phyloP scores from a whole-genome alignment of 345 rosid species.

The Arabidopsis thaliana region DNA sequence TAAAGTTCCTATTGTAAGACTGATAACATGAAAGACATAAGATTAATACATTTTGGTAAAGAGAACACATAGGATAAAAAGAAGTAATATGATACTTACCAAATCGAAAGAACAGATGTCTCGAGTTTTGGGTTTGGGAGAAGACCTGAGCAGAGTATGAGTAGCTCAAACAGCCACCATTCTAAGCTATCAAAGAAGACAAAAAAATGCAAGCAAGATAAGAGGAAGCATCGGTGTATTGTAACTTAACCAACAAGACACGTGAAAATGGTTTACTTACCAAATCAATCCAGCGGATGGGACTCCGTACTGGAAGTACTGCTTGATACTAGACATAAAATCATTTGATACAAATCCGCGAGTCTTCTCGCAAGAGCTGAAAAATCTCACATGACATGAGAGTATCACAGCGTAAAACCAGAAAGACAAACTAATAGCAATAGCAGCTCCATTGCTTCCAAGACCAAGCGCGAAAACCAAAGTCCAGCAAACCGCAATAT shows the following conservation, averaged over 20 bases:
- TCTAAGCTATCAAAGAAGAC: constrained; percentile 50
- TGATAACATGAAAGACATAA: constrained; percentile 7
- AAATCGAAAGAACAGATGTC: constrained; percentile 68
- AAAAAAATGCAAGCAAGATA: neutral
- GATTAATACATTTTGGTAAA: neutral
- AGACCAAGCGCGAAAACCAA: constrained; percentile 20
- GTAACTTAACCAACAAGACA: constrained; percentile 5
- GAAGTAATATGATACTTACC: constrained; percentile 41
- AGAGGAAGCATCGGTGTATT: neutral
- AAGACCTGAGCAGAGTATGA: constrained; percentile 54
- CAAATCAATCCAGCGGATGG: constrained; percentile 58
- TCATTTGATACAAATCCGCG: constrained; percentile 19
- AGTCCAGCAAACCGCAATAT: constrained; percentile 22
- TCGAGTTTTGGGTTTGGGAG: constrained; percentile 60
- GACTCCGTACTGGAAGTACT: constrained; percentile 45
- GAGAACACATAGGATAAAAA: neutral
- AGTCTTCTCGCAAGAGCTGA: constrained; percentile 47
- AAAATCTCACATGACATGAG: constrained; percentile 44
- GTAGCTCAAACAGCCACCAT: constrained; percentile 72
- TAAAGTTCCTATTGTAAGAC: constrained; percentile 42
- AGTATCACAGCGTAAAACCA: constrained; percentile 54
- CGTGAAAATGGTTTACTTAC: constrained; percentile 20
- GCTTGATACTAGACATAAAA: constrained; percentile 31
- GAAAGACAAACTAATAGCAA: constrained; percentile 50
- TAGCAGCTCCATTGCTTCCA: constrained; percentile 50